Evolutionary conservation across 257 asterid species (phyloP).

Genomic region (Cruciata laevipes): DNA sequence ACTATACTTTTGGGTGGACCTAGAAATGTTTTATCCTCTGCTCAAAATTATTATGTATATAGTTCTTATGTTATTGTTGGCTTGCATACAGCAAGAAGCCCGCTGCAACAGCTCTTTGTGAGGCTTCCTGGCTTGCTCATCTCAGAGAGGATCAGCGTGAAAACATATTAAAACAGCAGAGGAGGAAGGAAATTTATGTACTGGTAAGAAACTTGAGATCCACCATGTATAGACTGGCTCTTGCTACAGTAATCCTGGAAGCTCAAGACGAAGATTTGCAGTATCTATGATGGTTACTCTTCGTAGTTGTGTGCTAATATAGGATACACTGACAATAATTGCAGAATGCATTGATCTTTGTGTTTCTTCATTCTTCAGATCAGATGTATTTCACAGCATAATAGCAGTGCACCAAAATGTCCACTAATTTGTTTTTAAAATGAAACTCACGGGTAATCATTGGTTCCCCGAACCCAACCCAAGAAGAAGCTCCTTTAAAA

Average conservation of each 20-base stretch:
- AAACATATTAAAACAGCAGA: constrained; percentile 30
- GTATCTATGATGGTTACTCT: too few relatives aligned
- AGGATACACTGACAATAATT: too few relatives aligned
- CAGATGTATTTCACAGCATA: too few relatives aligned
- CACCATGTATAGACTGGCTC: constrained; percentile 81
- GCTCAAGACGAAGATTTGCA: constrained; percentile 53
- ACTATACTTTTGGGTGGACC: not conserved
- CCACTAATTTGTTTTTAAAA: too few relatives aligned
- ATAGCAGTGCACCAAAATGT: too few relatives aligned
- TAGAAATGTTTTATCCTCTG: not conserved
- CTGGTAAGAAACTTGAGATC: constrained; percentile 85
- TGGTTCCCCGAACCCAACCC: too few relatives aligned
- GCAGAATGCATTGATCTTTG: too few relatives aligned
- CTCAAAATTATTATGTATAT: not conserved
- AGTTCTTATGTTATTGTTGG: constrained; percentile 7
- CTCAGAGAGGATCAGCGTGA: constrained; percentile 77
- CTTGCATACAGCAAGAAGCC: constrained; percentile 67
- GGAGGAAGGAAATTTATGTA: constrained; percentile 77
- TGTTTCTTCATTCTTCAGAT: too few relatives aligned
- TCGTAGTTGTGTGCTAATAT: too few relatives aligned
- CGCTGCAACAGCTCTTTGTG: constrained; percentile 61
- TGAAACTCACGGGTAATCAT: too few relatives aligned
- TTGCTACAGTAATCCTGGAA: constrained; percentile 72
- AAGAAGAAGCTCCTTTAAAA: too few relatives aligned
- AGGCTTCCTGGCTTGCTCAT: constrained; percentile 54